These are phyloP conservation scores for Diphasiastrum complanatum DNA, from an alignment of 83 land plant genomes.

Conservation along the genomic window DNA sequence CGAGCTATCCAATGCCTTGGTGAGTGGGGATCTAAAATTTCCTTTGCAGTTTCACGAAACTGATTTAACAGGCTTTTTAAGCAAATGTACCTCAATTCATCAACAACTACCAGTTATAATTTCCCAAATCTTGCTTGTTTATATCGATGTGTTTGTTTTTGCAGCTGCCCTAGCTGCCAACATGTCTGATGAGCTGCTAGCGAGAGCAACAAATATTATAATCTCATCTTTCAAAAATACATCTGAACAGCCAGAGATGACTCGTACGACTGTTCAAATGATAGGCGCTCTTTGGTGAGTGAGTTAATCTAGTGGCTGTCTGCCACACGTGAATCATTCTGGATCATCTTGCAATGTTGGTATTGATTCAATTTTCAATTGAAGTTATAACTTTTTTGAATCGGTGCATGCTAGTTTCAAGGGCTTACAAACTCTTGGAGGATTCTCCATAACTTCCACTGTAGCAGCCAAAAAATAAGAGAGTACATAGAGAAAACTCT, in stretches of 20 bases:
- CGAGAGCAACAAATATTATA: constrained; percentile 68
- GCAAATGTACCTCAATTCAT: too few relatives aligned
- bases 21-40: constrained; percentile 35
- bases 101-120: too few relatives aligned
- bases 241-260: constrained; percentile 65
- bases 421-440: too few relatives aligned
- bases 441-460: too few relatives aligned
- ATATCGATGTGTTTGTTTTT: constrained; percentile 2
- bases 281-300: constrained; percentile 88
- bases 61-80: too few relatives aligned
- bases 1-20: constrained; percentile 84
- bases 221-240: constrained; percentile 58
- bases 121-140: too few relatives aligned
- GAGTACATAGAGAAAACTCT: too few relatives aligned
- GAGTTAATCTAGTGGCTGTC: not conserved
- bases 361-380: too few relatives aligned
- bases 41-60: too few relatives aligned
- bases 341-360: not conserved
- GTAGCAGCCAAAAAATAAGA: too few relatives aligned
- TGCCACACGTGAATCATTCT: not conserved
- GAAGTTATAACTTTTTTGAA: too few relatives aligned
- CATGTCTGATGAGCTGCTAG: constrained; percentile 88
- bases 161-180: constrained; percentile 83
- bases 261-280: constrained; percentile 90
- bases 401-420: too few relatives aligned